phyloP scores from a whole-genome alignment of 2,329 filamentous ascomycete genomes.

The Harringtonia lauricola region DNA sequence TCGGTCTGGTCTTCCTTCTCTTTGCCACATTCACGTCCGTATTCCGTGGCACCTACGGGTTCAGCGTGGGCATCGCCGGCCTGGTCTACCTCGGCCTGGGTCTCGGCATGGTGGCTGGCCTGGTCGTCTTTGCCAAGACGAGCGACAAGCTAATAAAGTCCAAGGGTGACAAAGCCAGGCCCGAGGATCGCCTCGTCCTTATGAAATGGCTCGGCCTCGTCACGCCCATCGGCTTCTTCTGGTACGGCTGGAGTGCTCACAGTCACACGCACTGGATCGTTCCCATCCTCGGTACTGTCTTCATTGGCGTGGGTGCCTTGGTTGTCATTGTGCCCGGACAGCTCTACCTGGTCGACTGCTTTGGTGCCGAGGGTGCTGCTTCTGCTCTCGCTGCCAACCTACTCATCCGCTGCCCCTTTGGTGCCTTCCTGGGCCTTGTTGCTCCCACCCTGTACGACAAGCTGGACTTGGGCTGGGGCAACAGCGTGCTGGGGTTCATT shows the following conservation, averaged over 20 bases:
- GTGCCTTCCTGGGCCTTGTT: constrained; percentile 42
- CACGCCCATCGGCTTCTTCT: constrained; percentile 31
- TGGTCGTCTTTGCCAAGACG: constrained; percentile 37
- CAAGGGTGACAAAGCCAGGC: constrained; percentile 37
- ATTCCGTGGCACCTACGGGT: constrained; percentile 37
- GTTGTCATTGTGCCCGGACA: not conserved
- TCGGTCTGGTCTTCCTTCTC: constrained; percentile 43
- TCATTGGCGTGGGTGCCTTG: constrained; percentile 24
- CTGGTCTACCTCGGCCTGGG: constrained; percentile 44
- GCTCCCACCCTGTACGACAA: constrained; percentile 37
- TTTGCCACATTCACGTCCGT: constrained; percentile 43
- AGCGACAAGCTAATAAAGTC: constrained; percentile 50
- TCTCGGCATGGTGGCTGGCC: constrained; percentile 29
- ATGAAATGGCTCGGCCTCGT: constrained; percentile 35
- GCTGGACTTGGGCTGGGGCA: constrained; percentile 47
- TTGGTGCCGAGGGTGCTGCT: constrained; percentile 36
- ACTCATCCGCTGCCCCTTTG: constrained; percentile 37
- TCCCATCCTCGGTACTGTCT: constrained; percentile 35
- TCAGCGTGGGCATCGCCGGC: constrained; percentile 28
- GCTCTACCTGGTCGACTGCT: constrained; percentile 47
- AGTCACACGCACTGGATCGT: constrained; percentile 38
- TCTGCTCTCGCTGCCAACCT: constrained; percentile 46
- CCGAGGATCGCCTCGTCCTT: constrained; percentile 48
- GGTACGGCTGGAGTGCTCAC: constrained; percentile 40
- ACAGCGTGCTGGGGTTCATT: constrained; percentile 42